Evolutionary conservation across 106 monocot species (phyloP), one percentile per base, ranked within the genome.

Genomic region (Allium cepa): DNA sequence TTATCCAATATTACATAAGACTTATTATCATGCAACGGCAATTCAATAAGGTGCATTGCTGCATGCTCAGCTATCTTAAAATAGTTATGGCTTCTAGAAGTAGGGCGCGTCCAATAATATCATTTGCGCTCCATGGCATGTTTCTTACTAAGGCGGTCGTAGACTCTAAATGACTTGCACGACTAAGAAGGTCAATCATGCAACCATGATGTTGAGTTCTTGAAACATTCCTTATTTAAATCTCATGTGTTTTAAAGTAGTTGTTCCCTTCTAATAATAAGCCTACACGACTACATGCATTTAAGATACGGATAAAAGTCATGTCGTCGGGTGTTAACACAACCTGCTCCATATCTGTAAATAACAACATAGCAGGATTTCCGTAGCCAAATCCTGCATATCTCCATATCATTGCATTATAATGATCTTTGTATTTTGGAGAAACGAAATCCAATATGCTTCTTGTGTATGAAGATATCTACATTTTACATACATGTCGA

Each of bases 401-500:
- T 47, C 77, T 84, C 45, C 81, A 81, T 63, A 88, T 78, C 52
- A 84, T 80, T 17, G 80, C 64, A 71, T 80, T 84, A 73, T 78
- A 89, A 45, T 84, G 84, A 60, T 79, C 79, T 57, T 26, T 71
- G 66, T 15, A 71, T 66, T 77, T 85, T n/a, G 48, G 26, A 63
- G 79, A 17, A 22, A 84, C 69, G 26, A 15, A 60, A 53, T 79
- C 61, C 70, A 85, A 90, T 11, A 83, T 69, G 4, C 50, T 47
- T 67, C 63, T 22, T 18, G 90, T 77, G 71, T 66, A 63, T 76
- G 71, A 28, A 76, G 66, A 81, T 70, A 68, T 22, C 90, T 82
- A 80, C 90, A 90, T 52, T 85, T 90, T 18, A 73, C 75, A 46
- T 90, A 90, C 90, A 90, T 78, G 60, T 85, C 82, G 63, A 90